A percentile compares a stretch with the other conserved stretches of the same genome.
These are phyloP conservation scores for Pleurotus salmoneostramineus DNA, from an alignment of 768 basidiomycete species.

Conservation along the genomic window DNA sequence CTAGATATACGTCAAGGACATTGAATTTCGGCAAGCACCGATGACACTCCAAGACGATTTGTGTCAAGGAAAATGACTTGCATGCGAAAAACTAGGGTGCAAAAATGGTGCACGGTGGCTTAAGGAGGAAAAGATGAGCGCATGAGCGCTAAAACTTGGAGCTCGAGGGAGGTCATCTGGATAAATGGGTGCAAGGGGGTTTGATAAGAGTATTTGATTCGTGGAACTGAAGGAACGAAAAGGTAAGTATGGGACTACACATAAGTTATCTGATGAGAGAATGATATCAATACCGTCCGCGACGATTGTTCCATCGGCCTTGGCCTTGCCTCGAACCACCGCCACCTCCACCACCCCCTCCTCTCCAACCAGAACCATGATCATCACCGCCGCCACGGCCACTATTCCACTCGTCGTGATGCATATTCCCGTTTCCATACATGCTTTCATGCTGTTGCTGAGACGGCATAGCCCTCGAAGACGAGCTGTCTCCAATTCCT, in stretches of 20 bases:
- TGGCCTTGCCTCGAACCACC: slow-evolving; percentile 17
- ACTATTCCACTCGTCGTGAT: slow-evolving; percentile 14
- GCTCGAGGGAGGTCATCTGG: too few relatives aligned
- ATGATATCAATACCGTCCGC: neutral
- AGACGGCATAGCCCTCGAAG: neutral
- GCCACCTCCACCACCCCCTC: slow-evolving; percentile 12
- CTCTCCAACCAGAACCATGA: slow-evolving; percentile 21
- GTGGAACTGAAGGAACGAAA: neutral
- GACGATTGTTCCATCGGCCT: slow-evolving; percentile 25
- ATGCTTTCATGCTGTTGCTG: slow-evolving; percentile 54
- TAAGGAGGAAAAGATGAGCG: too few relatives aligned
- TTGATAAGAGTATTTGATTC: too few relatives aligned
- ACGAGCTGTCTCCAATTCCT: neutral
- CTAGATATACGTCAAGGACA: too few relatives aligned
- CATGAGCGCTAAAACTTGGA: too few relatives aligned
- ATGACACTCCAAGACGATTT: too few relatives aligned
- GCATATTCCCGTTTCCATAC: slow-evolving; percentile 33
- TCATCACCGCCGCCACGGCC: slow-evolving; percentile 29
- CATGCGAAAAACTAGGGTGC: too few relatives aligned
- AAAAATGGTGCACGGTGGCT: too few relatives aligned
- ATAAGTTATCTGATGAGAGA: neutral
- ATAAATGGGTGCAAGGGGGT: too few relatives aligned
- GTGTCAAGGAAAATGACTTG: too few relatives aligned
- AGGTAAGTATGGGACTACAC: neutral
- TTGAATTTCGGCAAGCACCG: too few relatives aligned